Base-by-base conservation (phyloP, 2,329 filamentous ascomycete genomes). In the Fusarium sp. region DNA sequence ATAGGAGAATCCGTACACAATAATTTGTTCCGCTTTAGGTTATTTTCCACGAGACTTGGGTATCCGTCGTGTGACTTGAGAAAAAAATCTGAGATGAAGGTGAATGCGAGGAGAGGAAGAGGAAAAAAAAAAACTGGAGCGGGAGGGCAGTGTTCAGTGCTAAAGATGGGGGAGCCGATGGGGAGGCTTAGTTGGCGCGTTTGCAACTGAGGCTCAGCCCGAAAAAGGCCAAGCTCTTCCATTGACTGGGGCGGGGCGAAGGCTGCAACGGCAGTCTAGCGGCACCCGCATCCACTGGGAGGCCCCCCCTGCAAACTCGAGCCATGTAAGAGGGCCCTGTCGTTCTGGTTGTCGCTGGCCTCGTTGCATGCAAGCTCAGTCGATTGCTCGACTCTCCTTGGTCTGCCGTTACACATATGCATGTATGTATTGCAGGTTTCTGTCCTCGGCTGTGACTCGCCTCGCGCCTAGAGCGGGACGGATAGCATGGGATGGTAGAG, bases 111-210 rank as follows among this genome's bases (percentile, higher is more conserved):
- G 65, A 60, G 58, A 29, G 43, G 52, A 61, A 57, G 27, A n/a
- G 48, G 27, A 2, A 54, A 45, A 71, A 73, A 73, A 75, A 76
- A 75, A 76, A 76, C 60, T 75, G 73, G 73, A 73, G 58, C 66
- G 64, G 14, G 45, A 68, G 73, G 73, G 73, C 69, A 67, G 60
- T 68, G 66, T 50, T 50, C 65, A 56, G 24, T 43, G 62, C 62
- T 57, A 62, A 62, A 56, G 33, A 56, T 33, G 35, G 50, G 27
- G 39, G 35, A 52, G 24, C 14, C 48, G 48, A 39, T 60, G 22
- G 35, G 52, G 72, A 74, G 72, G 72, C 72, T 74, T 62, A 45
- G 59, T 43, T 24, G 41, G 45, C 48, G 61, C 61, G 61, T 64
- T 37, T 41, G 48, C 50, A 27, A 57, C 48, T 64, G 62, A 57